phyloP scores from a whole-genome alignment of 2,329 filamentous ascomycete species.

The Diplocarpon mali region DNA sequence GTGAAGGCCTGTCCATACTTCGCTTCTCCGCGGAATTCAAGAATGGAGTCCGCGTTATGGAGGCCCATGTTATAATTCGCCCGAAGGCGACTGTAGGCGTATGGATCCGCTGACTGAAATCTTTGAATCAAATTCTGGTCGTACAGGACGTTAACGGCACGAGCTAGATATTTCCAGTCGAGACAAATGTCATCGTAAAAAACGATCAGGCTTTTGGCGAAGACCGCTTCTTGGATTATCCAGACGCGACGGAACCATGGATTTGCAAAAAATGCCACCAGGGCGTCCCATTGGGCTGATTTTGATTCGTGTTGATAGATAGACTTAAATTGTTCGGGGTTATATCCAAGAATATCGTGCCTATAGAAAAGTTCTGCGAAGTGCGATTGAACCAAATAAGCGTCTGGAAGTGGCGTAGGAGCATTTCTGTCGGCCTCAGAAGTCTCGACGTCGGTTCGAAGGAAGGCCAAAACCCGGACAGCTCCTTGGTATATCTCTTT shows the following conservation, averaged over 20 bases:
- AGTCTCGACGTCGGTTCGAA: not conserved
- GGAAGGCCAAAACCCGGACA: conserved; percentile 14
- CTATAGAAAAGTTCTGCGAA: not conserved
- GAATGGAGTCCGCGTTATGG: not conserved
- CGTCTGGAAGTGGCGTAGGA: not conserved
- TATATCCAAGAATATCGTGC: not conserved
- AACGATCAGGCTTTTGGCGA: not conserved
- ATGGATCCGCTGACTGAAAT: not conserved
- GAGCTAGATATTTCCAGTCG: not conserved
- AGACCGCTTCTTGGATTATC: conserved; percentile 3
- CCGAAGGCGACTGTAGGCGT: not conserved
- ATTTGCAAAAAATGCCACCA: conserved; percentile 1
- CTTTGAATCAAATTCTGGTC: not conserved
- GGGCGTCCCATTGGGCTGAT: not conserved
- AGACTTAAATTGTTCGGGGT: not conserved
- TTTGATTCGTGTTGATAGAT: conserved; percentile 1
- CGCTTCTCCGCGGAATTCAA: conserved; percentile 1
- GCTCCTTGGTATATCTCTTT: conserved; percentile 19
- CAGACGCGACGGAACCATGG: conserved; percentile 2
- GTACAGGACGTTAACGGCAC: not conserved
- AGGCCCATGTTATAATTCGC: not conserved
- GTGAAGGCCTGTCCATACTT: not conserved
- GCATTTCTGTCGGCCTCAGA: not conserved
- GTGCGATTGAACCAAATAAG: not conserved
- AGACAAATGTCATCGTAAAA: conserved; percentile 1